Evolutionary conservation across 768 basidiomycete genomes (phyloP).

Genomic region (Boletus reticuloceps): DNA sequence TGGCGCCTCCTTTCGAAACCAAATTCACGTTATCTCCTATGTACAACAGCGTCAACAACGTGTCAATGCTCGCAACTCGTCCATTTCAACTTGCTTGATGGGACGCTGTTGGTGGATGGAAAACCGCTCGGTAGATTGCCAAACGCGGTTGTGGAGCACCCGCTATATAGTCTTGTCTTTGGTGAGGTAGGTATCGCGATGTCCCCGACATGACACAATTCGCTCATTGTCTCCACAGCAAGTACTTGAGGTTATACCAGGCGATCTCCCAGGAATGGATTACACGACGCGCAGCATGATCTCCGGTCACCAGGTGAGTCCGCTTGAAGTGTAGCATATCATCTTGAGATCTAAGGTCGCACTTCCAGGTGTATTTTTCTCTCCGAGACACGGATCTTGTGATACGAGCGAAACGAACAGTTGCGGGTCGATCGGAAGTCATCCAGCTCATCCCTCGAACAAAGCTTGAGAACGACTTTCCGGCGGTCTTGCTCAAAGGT

Average conservation of each 20-base stretch:
- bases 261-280: constrained; percentile 22
- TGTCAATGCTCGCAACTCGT: constrained; percentile 26
- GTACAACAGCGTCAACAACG: constrained; percentile 5
- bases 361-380: constrained; percentile 23
- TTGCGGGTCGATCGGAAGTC: not conserved
- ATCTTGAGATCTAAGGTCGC: not conserved
- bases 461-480: constrained; percentile 25
- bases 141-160: constrained; percentile 21
- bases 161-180: constrained; percentile 29
- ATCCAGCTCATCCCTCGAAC: constrained; percentile 25
- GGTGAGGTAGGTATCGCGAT: constrained; percentile 26
- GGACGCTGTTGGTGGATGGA: constrained; percentile 24
- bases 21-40: constrained; percentile 18
- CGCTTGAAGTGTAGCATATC: not conserved
- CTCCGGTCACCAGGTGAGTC: constrained; percentile 18
- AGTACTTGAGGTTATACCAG: constrained; percentile 17
- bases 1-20: constrained; percentile 21
- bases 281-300: constrained; percentile 18
- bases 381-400: constrained; percentile 15
- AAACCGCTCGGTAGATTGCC: constrained; percentile 37
- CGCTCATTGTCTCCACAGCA: not conserved
- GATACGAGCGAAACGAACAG: constrained; percentile 15
- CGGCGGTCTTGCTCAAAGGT: constrained; percentile 18
- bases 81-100: constrained; percentile 38
- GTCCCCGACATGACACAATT: not conserved